Base-by-base conservation (phyloP, 805 yeast species). In the Candida silvicultrix region DNA sequence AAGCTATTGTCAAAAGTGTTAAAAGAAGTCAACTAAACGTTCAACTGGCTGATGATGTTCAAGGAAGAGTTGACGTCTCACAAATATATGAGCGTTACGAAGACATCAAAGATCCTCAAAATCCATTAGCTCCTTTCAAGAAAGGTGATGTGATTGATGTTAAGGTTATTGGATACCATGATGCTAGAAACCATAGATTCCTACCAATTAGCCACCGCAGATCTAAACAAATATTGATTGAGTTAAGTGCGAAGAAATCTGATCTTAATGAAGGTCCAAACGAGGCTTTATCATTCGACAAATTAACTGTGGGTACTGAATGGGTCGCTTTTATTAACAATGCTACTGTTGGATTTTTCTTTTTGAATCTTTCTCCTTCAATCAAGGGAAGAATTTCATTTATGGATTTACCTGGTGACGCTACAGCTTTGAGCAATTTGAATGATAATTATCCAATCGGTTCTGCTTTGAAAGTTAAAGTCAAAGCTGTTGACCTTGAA, bases 41-140 rank as follows among this genome's bases (percentile, higher is more conserved):
- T 18, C 75, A 75, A 42, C 69, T 89, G 40, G 89, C 94, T 44
- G 94, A 84, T 49, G 82, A 85, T 59, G 70, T 81, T 49, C 85
- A 78, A 56, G 97, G 95, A 35, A 78, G 95, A 60, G 66, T 90
- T 48, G 95, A 88, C 55, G 71, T 83, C 16, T 76, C 89, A 16
- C 85, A 89, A 64, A 68, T 85, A 36, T 85, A 77, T 64, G 80
- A 78, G 44, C 53, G 63, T 0, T 63, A 69, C 49, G 64, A 68
- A 2, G 83, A 78, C 25, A 83, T 89, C 41, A 65, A 71, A 44
- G 80, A 87, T 58, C 62, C 64, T 19, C 71, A 68, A 48, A 68
- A 73, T 38, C 95, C 95, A 29, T 69, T 87, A 39, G 59, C 74
- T 1, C 65, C 69, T 36, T 86, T 82, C 69, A 69, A 75, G 45